Base-by-base conservation (phyloP, 2,329 filamentous ascomycete species). In the Hypomyces rosellus region DNA sequence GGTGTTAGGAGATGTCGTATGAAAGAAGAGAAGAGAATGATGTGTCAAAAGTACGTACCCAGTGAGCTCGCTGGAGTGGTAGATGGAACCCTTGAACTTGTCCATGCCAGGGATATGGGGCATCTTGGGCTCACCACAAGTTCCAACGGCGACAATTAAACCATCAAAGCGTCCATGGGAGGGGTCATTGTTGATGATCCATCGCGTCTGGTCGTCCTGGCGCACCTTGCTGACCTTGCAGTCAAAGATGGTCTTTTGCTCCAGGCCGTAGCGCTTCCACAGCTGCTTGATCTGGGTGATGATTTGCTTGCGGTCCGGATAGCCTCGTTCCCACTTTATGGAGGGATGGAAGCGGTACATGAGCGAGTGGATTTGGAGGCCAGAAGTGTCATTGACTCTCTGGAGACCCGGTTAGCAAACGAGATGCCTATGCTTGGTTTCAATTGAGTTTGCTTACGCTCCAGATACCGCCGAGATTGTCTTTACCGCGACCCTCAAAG, bases 321-420 rank as follows among this genome's bases (percentile, higher is more conserved):
- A 95, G n/a, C 87, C 87, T 30, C 75, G 72, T 34, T 79, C 73
- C 82, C 87, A 95, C 54, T 79, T 75, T 1, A 95, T 81, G 0
- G 85, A 86, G 0, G 89, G 89, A 57, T 92, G 87, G 64, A 95
- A 95, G 18, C 89, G 81, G 66, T 92, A 95, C 88, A 93, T 93
- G 51, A 91, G 66, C 16, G 84, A 88, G 65, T 95, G 88, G 18
- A 95, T 91, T 61, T 93, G 88, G 1, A 95, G 76, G 14, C 86
- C 82, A 0, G 87, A 91, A 0, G 87, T 91, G 46, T 86, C 87
- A 70, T 93, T 92, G 38, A 93, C 87, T 66, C 79, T 78, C 82
- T 88, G 52, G 0, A 25, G 3, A 6, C 4, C 22, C 22, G 22
- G 22, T 25, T 25, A 25, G 22, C 22, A 4, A 2, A 45, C 37